These are phyloP conservation scores for Musa schizocarpa DNA, from an alignment of 176 grass and related monocot genomes.

Conservation along the genomic window DNA sequence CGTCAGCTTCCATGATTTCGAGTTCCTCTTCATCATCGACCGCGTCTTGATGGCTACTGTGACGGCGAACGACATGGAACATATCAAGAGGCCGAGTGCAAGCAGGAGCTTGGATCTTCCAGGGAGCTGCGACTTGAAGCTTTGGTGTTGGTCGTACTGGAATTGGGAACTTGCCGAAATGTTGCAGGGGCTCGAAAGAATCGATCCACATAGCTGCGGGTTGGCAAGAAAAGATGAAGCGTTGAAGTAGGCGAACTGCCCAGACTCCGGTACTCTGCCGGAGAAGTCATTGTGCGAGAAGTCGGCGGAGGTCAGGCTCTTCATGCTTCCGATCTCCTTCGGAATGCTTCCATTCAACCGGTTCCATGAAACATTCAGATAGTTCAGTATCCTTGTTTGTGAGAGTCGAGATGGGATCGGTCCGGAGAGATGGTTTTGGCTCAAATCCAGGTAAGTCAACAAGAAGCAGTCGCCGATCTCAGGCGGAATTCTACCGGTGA, in stretches of 20 bases:
- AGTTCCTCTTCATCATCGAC: constrained; percentile 43
- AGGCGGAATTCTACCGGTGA: constrained; percentile 41
- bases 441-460: constrained; percentile 70
- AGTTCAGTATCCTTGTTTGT: constrained; percentile 58
- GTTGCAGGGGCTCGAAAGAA: constrained; percentile 32
- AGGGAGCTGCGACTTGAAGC: constrained; percentile 31
- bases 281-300: constrained; percentile 80
- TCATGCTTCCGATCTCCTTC: constrained; percentile 50
- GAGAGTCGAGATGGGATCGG: constrained; percentile 42
- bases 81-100: constrained; percentile 49
- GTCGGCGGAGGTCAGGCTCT: constrained; percentile 80
- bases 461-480: constrained; percentile 48
- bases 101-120: constrained; percentile 54
- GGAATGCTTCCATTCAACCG: constrained; percentile 52
- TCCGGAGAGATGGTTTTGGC: constrained; percentile 53
- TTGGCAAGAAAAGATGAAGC: constrained; percentile 69
- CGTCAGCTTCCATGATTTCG: constrained; percentile 64
- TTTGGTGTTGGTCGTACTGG: constrained; percentile 14
- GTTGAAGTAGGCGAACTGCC: constrained; percentile 87
- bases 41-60: constrained; percentile 62
- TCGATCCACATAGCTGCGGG: constrained; percentile 47
- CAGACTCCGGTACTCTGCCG: constrained; percentile 49
- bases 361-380: constrained; percentile 79
- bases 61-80: constrained; percentile 58
- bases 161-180: constrained; percentile 14